Base-by-base conservation (phyloP, 2,329 filamentous ascomycete genomes). In the Fusarium liriodendri region DNA sequence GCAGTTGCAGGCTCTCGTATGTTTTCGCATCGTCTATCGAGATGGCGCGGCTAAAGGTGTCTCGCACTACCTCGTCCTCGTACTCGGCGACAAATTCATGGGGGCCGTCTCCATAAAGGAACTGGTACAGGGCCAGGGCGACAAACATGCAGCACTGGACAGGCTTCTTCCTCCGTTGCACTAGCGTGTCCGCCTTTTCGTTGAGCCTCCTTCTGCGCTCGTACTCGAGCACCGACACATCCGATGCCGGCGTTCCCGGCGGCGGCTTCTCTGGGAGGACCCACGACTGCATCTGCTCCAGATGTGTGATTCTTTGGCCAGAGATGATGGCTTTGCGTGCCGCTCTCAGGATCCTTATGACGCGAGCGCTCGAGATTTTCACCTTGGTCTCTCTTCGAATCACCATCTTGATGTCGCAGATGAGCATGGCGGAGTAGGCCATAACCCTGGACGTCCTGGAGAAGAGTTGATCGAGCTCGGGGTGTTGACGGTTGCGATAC, bases 81-180 rank as follows among this genome's bases (percentile, higher is more conserved):
- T 74, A 74, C 47, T 70, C 70, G 38, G 72, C 72, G 20, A 72
- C 67, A 27, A 74, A 69, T 22, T 74, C 72, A 32, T 73, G 65
- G 11, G 62, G 16, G 29, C 69, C 71, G 18, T 64, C 55, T 10
- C 62, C 62, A 25, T 70, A 63, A 10, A 74, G 65, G 32, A 71
- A 47, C 50, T 72, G 72, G 42, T 65, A 70, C 11, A 74, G 20
- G 16, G 61, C 63, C 29, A 74, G 20, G 2, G 67, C 64, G 6
- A 71, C 54, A 45, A 68, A 74, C 72, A 74, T 72, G 62, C 72
- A 74, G 57, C 72, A 74, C 57, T 74, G 72, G 6, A 74, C 54
- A 18, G 72, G 70, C 18, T 58, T 67, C 35, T 70, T 74, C 18
- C 72, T 66, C 37, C 62, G 57, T 25, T 70, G 62, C n/a, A 66